These are phyloP conservation scores for Fomes fomentarius DNA, from an alignment of 1,284 basidiomycete species.

Conservation along the genomic window DNA sequence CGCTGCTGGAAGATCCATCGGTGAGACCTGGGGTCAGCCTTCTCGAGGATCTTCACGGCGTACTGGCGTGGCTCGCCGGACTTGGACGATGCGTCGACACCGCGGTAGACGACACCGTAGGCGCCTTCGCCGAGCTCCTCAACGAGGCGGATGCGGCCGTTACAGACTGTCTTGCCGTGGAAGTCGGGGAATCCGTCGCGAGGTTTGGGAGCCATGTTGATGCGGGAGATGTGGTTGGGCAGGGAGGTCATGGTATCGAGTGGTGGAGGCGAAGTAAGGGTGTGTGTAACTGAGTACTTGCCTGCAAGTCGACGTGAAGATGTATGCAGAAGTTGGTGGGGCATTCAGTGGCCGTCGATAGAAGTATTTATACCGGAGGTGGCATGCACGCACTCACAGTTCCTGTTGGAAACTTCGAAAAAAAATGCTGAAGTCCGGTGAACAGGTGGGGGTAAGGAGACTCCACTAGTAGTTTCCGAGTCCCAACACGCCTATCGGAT, in stretches of 20 bases:
- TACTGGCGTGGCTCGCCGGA: conserved; percentile 35
- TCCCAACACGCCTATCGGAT: not conserved
- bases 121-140: conserved; percentile 42
- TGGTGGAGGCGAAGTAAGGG: too few species aligned
- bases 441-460: not conserved
- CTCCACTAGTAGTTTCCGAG: too few species aligned
- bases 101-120: conserved; percentile 40
- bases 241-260: not conserved
- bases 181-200: conserved; percentile 24
- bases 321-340: too few species aligned
- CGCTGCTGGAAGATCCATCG: conserved; percentile 27
- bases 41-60: conserved; percentile 69
- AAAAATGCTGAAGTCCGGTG: too few species aligned
- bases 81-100: conserved; percentile 37
- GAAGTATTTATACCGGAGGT: too few species aligned
- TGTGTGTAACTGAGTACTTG: too few species aligned
- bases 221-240: not conserved
- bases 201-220: conserved; percentile 9
- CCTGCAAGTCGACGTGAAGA: too few species aligned
- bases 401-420: too few species aligned
- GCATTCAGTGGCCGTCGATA: too few species aligned
- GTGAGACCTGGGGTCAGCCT: conserved; percentile 49
- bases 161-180: conserved; percentile 29
- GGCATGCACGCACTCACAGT: too few species aligned
- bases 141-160: conserved; percentile 44